Percentiles rank a stretch among this genome's conserved stretches.
Conservation (phyloP, 2,329 filamentous ascomycete species). For the Cladosporium colombiae region DNA sequence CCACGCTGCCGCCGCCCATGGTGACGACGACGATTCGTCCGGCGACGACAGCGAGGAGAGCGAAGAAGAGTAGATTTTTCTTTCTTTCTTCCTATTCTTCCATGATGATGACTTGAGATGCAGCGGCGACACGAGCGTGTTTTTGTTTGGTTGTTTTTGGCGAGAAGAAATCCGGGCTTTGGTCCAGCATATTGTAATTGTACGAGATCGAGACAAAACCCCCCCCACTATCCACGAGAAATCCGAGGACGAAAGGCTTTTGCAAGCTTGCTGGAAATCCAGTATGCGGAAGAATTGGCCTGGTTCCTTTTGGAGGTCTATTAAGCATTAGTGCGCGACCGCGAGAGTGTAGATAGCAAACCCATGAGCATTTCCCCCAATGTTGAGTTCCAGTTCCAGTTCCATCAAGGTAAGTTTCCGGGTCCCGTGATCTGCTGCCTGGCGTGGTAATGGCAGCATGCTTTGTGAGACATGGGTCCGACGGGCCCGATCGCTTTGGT, state of each 20-base stretch:
- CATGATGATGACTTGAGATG: constrained; percentile 18
- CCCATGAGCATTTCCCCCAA: background rate
- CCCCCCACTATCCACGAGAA: background rate
- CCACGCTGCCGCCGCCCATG: constrained; percentile 23
- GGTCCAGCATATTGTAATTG: constrained; percentile 18
- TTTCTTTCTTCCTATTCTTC: background rate
- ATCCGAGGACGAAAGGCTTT: background rate
- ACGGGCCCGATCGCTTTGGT: background rate
- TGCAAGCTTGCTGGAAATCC: background rate
- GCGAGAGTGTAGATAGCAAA: background rate
- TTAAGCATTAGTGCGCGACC: background rate
- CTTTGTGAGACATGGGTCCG: background rate
- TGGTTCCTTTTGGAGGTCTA: background rate
- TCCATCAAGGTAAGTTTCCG: background rate
- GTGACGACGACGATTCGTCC: constrained; percentile 25
- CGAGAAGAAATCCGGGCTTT: background rate
- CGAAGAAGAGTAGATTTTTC: constrained; percentile 36
- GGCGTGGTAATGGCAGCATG: background rate
- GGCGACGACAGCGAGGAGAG: constrained; percentile 39
- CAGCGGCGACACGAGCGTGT: constrained; percentile 12
- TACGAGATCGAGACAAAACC: constrained; percentile 6
- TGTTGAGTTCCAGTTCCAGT: background rate
- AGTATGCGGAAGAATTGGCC: background rate
- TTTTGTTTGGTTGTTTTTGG: background rate
- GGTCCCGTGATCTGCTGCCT: background rate